A percentile compares a stretch with the other conserved stretches of the same genome.
Conservation (phyloP, 208 protist genomes). For the Trypanosoma cruzi region DNA sequence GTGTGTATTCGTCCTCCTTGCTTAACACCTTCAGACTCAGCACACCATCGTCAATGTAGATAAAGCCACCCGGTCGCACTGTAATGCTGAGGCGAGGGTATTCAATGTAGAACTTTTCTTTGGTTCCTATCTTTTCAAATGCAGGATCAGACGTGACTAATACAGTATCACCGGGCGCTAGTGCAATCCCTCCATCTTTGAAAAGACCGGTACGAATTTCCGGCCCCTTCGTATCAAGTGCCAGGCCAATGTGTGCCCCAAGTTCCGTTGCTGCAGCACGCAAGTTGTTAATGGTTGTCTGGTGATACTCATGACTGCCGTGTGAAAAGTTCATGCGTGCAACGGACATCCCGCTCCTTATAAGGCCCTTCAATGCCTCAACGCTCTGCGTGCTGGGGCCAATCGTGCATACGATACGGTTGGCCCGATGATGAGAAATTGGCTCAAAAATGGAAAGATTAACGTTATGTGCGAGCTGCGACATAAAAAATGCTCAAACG, state of each 20-base stretch:
- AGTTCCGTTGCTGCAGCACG: slow-evolving; percentile 89
- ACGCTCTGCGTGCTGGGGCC: slow-evolving; percentile 95
- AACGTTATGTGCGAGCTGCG: slow-evolving; percentile 89
- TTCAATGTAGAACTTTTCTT: slow-evolving; percentile 92
- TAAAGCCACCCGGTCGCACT: slow-evolving; percentile 79
- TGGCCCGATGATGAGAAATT: slow-evolving; percentile 75
- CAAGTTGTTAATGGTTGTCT: slow-evolving; percentile 94
- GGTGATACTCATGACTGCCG: slow-evolving; percentile 96
- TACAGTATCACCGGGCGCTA: slow-evolving; percentile 77
- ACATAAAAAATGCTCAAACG: slow-evolving; percentile 46
- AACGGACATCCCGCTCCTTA: slow-evolving; percentile 97
- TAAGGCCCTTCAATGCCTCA: slow-evolving; percentile 92
- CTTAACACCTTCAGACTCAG: slow-evolving; percentile 90
- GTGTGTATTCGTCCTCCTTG: slow-evolving; percentile 64
- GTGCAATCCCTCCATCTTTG: slow-evolving; percentile 62
- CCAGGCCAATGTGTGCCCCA: slow-evolving; percentile 92
- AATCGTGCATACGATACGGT: slow-evolving; percentile 97
- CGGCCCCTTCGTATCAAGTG: slow-evolving; percentile 97
- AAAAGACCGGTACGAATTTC: slow-evolving; percentile 96
- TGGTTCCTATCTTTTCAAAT: slow-evolving; percentile 79
- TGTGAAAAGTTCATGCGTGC: slow-evolving; percentile 98
- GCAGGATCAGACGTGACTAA: slow-evolving; percentile 90
- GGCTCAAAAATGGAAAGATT: slow-evolving; percentile 90
- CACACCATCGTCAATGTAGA: slow-evolving; percentile 98
- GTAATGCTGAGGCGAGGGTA: slow-evolving; percentile 87